These are phyloP conservation scores for Closterium sp. DNA, from an alignment of 139 green algal genomes.

Conservation along the genomic window DNA sequence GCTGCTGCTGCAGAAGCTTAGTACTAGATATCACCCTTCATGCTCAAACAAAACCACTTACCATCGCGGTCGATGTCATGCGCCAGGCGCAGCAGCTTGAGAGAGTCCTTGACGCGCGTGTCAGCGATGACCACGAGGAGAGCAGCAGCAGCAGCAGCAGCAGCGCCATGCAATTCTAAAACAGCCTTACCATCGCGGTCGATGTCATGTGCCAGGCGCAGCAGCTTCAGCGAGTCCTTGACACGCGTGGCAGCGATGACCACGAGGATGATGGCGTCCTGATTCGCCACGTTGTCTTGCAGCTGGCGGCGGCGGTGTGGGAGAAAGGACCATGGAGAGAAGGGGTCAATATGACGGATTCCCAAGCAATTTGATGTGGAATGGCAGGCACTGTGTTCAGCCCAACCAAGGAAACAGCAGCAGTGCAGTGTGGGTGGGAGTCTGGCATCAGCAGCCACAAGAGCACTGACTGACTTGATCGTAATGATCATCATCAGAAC, in stretches of 20 bases:
- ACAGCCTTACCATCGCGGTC: neutral
- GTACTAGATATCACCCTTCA: no score
- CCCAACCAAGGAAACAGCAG: no score
- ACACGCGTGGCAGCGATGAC: neutral
- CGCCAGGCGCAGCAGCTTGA: constrained; percentile 2
- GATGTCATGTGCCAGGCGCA: constrained; percentile 23
- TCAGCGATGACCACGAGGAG: no score
- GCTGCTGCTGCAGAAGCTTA: no score
- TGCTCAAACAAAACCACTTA: no score
- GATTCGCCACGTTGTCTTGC: neutral
- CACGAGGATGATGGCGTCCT: constrained; percentile 5
- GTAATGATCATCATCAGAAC: neutral
- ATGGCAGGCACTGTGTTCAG: neutral
- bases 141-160: no score
- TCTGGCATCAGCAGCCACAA: neutral
- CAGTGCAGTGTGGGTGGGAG: neutral
- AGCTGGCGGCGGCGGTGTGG: neutral
- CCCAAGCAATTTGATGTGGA: no score
- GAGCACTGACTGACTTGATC: neutral
- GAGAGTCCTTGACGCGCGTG: neutral
- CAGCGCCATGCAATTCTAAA: no score
- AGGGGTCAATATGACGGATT: no score
- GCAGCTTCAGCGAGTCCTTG: neutral
- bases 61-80: constrained; percentile 18
- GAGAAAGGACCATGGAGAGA: neutral